phyloP scores from a whole-genome alignment of 129 eudicot genomes.

The Artemisia argyi region DNA sequence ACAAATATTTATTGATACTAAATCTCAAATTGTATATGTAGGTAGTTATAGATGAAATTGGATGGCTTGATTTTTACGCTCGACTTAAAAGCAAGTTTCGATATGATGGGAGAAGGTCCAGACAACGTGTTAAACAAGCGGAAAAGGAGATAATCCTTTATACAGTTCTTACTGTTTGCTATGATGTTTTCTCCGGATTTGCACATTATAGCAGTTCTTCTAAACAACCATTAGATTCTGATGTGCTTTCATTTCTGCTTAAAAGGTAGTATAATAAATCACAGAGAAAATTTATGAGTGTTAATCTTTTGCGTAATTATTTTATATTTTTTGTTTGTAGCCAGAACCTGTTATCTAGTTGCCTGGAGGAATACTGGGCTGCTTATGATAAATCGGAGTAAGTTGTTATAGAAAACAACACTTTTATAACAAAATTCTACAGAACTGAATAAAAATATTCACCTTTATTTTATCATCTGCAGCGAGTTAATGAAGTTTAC shows the following conservation, averaged over 20 bases:
- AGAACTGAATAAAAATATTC: neutral
- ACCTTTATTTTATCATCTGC: slow-evolving; percentile 7
- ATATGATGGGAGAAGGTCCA: slow-evolving; percentile 47
- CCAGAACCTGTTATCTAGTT: slow-evolving; percentile 55
- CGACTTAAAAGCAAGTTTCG: slow-evolving; percentile 33
- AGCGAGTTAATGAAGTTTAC: slow-evolving; percentile 33
- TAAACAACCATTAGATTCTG: slow-evolving; percentile 42
- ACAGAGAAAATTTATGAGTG: neutral
- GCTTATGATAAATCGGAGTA: slow-evolving; percentile 62
- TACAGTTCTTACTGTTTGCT: slow-evolving; percentile 50
- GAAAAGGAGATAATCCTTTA: slow-evolving; percentile 58
- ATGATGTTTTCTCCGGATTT: slow-evolving; percentile 63
- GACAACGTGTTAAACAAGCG: slow-evolving; percentile 47
- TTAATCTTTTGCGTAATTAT: neutral
- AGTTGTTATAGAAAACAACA: neutral
- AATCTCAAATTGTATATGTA: slow-evolving; percentile 23
- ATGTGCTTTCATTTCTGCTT: slow-evolving; percentile 48
- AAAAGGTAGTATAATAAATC: slow-evolving; percentile 39
- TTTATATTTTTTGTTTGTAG: slow-evolving; percentile 37
- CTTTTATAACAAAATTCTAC: neutral
- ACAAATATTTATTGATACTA: neutral
- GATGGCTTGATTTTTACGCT: slow-evolving; percentile 72
- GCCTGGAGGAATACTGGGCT: slow-evolving; percentile 72
- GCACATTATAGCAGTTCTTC: slow-evolving; percentile 57
- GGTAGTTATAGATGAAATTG: slow-evolving; percentile 73